Base-by-base conservation (phyloP, 257 asterid species). In the Nicotiana paniculata region DNA sequence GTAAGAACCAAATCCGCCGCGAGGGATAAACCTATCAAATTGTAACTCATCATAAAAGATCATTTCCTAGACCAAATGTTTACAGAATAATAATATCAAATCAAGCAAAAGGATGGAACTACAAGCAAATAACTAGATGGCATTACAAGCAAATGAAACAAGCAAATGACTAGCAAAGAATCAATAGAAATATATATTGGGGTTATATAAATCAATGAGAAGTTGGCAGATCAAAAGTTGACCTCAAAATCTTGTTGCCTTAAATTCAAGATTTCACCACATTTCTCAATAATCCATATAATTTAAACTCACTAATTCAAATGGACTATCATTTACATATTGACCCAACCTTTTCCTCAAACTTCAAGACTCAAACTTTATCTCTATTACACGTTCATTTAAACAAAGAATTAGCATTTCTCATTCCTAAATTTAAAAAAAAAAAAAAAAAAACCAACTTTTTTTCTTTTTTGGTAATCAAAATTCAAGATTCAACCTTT, bases 401-500 rank as follows among this genome's bases (percentile, higher is more conserved):
- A 74, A 11, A 74, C 79, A 39, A 3, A 74, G 9, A 26, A 48
- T 7, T 48, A 51, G 15, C 43, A 74, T 13, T 74, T 74, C 63
- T 3, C 79, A 51, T 13, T 70, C 37, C n/a, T 3, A n/a, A 21
- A 21, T 21, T 21, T 21, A 21, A 17, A 18, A 8, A 17, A 68
- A 21, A 68, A 24, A 10, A 39, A 3, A 37, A 26, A 59, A 58
- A 30, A n/a, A 24, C 21, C 64, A n/a, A 58, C 30, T 4, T 58
- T 58, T n/a, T n/a, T 1, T 58, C n/a, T 58, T n/a, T n/a, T 1
- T 58, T 58, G 9, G 9, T 58, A 9, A 48, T n/a, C 62, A 30
- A 37, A 37, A 37, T 37, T 69, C 77, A 37, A n/a, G 77, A 69
- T 55, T 69, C 77, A n/a, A 39, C 77, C 77, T 37, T 69, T 69